Evolutionary conservation across 345 rosid genomes (phyloP).

Genomic region (Aquilaria malaccensis): DNA sequence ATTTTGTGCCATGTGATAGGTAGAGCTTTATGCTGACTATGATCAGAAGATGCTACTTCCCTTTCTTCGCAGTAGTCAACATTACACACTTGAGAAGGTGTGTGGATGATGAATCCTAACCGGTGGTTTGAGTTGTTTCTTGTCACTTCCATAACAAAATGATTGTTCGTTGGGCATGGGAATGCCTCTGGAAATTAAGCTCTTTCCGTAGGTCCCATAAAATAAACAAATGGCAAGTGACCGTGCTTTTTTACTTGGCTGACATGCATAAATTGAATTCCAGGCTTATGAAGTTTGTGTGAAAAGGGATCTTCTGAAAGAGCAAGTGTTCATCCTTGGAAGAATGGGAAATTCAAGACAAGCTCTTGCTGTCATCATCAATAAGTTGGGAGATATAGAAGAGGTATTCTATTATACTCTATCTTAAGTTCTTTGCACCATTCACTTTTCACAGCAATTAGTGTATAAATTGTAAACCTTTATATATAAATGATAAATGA

Average conservation of each 20-base stretch:
- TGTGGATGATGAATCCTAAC: conserved; percentile 3
- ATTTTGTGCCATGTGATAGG: conserved; percentile 41
- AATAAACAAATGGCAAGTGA: conserved; percentile 4
- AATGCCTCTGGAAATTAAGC: no score
- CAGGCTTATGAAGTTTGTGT: conserved; percentile 93
- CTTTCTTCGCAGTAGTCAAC: conserved; percentile 96
- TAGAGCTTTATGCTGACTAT: conserved; percentile 87
- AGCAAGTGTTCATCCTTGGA: conserved; percentile 96
- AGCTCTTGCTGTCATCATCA: conserved; percentile 89
- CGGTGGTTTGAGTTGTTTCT: no score
- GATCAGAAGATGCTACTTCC: conserved; percentile 93
- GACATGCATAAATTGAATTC: conserved; percentile 22
- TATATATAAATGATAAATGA: no score
- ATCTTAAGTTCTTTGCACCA: no score
- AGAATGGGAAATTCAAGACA: conserved; percentile 95
- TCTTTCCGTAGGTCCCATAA: no score
- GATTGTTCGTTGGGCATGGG: no score
- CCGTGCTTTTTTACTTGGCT: conserved; percentile 12
- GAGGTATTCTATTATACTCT: conserved; percentile 46
- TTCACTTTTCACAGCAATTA: no score
- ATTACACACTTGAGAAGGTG: conserved; percentile 96
- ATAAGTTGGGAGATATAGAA: conserved; percentile 87
- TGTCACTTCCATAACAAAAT: no score
- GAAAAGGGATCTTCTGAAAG: conserved; percentile 67
- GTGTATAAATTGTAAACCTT: no score